Base-by-base conservation (phyloP, 2,329 filamentous ascomycete species). In the Chaetothyriales sp. region DNA sequence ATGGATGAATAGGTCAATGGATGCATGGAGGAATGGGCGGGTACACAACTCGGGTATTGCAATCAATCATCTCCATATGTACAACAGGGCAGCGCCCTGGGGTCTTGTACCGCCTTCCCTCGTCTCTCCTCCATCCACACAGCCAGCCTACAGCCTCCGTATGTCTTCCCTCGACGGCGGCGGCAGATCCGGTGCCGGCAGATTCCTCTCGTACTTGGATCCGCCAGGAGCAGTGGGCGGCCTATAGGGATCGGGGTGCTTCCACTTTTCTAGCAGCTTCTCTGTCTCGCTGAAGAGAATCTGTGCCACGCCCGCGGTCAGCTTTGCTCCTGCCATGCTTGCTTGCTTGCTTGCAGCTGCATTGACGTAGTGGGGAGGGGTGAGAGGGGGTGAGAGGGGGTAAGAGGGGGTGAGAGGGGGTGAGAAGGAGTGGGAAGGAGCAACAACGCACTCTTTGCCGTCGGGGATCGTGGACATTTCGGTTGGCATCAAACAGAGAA, bases 191-290 rank as follows among this genome's bases (percentile, higher is more conserved):
- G 83, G 89, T 53, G 80, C 78, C 33, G 88, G 86, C 51, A 97
- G 68, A 70, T 98, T 98, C 67, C 92, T 80, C 73, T 97, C 92
- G 70, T 85, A 97, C 77, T 97, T 97, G 58, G 88, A 95, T 60
- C 89, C 88, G 77, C 92, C 92, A 9, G 92, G 92, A 43, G 92
- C 90, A 44, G 88, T 94, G 13, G 92, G 92, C 59, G 84, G 80
- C 61, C 80, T 76, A 68, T 95, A 97, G 29, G 92, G 89, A 68
- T 98, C 92, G 2, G 92, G 92, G 66, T 98, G 92, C 73, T 97
- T 97, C 90, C 90, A 98, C 69, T 83, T 86, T 64, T 92, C 81
- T 57, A 98, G 73, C 54, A 95, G 67, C 61, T 84, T 84, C 69
- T 97, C 89, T 4, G 92, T 90, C 72, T 95, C 89, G 56, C 82